Evolutionary conservation across 2,329 filamentous ascomycete species (phyloP).

Genomic region (Neofusicoccum laricinum): DNA sequence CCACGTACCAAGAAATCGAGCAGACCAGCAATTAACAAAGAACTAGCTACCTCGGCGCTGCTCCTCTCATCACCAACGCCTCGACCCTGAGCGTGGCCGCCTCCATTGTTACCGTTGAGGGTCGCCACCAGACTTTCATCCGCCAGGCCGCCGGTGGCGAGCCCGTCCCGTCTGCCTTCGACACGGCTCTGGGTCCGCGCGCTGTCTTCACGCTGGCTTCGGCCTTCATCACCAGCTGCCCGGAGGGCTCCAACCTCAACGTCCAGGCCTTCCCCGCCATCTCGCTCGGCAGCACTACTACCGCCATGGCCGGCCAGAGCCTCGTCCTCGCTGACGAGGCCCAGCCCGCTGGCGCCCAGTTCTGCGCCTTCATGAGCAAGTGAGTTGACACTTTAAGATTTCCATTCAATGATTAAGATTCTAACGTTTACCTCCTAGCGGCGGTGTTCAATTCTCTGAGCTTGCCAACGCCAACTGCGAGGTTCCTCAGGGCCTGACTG

Average conservation of each 20-base stretch:
- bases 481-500: constrained; percentile 61
- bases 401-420: not conserved
- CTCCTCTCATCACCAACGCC: constrained; percentile 59
- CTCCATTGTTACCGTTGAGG: constrained; percentile 70
- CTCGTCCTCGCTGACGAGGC: constrained; percentile 37
- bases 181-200: constrained; percentile 65
- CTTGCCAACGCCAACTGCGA: constrained; percentile 58
- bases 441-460: constrained; percentile 49
- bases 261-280: constrained; percentile 61
- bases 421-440: constrained; percentile 26
- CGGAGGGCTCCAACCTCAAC: constrained; percentile 59
- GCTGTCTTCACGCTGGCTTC: constrained; percentile 72
- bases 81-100: constrained; percentile 64
- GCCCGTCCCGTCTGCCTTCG: constrained; percentile 67
- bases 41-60: constrained; percentile 60
- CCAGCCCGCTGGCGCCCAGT: constrained; percentile 46
- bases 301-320: constrained; percentile 28
- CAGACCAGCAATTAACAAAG: constrained; percentile 4
- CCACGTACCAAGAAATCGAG: not conserved
- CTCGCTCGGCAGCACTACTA: constrained; percentile 36
- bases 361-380: constrained; percentile 68
- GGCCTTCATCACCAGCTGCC: constrained; percentile 70
- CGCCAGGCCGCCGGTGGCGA: constrained; percentile 57
- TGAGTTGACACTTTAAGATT: constrained; percentile 35
- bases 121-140: constrained; percentile 71